Percentiles rank a stretch among this genome's conserved stretches.
phyloP scores from a whole-genome alignment of 2,329 filamentous ascomycete genomes.

The Fusarium zealandicum region DNA sequence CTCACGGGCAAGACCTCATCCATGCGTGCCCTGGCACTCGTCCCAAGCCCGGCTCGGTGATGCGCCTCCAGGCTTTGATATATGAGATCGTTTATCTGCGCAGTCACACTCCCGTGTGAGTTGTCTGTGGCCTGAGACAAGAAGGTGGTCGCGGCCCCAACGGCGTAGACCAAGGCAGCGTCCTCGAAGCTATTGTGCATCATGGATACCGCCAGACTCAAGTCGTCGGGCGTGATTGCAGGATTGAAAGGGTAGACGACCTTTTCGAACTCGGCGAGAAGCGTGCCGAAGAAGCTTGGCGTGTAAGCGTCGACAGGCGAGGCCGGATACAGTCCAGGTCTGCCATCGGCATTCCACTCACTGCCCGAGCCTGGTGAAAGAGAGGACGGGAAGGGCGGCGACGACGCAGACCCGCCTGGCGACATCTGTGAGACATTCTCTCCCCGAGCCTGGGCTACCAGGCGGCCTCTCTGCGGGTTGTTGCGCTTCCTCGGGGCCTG shows the following conservation, averaged over 20 bases:
- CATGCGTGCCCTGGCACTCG: conserved; percentile 45
- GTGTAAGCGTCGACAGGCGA: conserved; percentile 27
- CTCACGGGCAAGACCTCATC: conserved; percentile 51
- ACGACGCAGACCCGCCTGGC: conserved; percentile 21
- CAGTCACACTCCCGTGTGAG: conserved; percentile 29
- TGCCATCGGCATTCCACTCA: conserved; percentile 25
- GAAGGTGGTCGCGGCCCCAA: conserved; percentile 34
- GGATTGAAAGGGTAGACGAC: conserved; percentile 36
- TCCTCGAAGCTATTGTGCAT: conserved; percentile 34
- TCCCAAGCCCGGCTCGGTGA: conserved; percentile 38
- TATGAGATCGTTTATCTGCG: conserved; percentile 35
- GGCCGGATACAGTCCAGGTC: conserved; percentile 24
- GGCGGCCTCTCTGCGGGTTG: conserved; percentile 31
- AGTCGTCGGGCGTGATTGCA: conserved; percentile 29
- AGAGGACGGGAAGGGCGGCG: conserved; percentile 24
- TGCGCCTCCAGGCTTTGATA: conserved; percentile 42
- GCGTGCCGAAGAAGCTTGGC: conserved; percentile 24
- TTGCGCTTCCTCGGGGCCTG: conserved; percentile 31
- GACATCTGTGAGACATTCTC: conserved; percentile 22
- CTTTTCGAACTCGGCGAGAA: conserved; percentile 32
- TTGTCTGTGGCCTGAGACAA: conserved; percentile 32
- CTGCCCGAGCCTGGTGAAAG: conserved; percentile 19
- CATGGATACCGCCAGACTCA: conserved; percentile 24
- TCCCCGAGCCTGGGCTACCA: conserved; percentile 33
- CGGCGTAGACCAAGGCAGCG: conserved; percentile 33